Evolutionary conservation across 441 rosid species (phyloP).

Genomic region (Pelargonium myrrhifolium): DNA sequence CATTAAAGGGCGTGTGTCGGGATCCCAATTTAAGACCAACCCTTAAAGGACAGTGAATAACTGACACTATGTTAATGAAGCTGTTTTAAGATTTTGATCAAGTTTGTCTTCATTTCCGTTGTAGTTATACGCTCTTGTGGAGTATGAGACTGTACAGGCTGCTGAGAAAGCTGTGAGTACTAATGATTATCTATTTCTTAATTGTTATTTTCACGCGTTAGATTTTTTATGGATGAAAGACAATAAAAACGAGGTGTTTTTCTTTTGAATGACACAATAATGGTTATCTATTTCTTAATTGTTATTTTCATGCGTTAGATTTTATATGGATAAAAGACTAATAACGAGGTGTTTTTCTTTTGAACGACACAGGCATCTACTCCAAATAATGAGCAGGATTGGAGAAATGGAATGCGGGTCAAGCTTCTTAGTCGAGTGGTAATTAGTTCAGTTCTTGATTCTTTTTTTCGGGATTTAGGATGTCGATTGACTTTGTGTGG

Average conservation of each 20-base stretch:
- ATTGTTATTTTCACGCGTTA: constrained; percentile 1
- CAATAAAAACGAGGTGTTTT: too few relatives aligned
- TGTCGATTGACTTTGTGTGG: neutral
- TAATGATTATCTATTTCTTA: constrained; percentile 1
- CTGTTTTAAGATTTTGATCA: neutral
- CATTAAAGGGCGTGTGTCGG: too few relatives aligned
- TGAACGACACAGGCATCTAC: constrained; percentile 48
- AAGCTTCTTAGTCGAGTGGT: constrained; percentile 66
- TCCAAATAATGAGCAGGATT: constrained; percentile 66
- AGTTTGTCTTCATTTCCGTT: constrained; percentile 14
- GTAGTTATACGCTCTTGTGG: constrained; percentile 82
- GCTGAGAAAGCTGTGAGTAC: constrained; percentile 85
- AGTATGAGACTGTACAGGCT: constrained; percentile 72
- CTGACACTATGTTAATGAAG: neutral
- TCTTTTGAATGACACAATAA: too few relatives aligned
- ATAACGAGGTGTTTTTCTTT: constrained; percentile 7
- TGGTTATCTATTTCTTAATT: too few relatives aligned
- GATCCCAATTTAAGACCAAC: too few relatives aligned
- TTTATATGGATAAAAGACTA: too few relatives aligned
- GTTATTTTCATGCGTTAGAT: too few relatives aligned
- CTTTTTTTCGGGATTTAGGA: neutral
- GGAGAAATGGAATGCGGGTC: constrained; percentile 92
- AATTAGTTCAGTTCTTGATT: constrained; percentile 15
- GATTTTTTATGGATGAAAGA: constrained; percentile 7
- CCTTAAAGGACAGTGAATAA: too few relatives aligned